A percentile compares a stretch with the other conserved stretches of the same genome.
Evolutionary conservation across 2,329 filamentous ascomycete species (phyloP).

Genomic region (Fusarium sp.): DNA sequence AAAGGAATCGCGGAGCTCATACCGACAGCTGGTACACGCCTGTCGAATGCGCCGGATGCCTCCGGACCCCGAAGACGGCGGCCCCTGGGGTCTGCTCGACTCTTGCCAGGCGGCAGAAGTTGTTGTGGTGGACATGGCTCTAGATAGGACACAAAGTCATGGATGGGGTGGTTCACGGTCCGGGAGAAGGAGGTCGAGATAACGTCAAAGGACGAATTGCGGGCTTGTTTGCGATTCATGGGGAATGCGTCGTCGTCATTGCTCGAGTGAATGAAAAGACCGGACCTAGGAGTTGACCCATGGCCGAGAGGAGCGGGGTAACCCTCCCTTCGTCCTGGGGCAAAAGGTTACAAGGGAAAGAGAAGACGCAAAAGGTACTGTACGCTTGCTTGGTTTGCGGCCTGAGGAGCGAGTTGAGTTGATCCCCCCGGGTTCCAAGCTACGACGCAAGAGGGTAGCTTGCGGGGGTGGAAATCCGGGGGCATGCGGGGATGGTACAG

Average conservation of each 20-base stretch:
- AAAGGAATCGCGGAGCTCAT: not conserved
- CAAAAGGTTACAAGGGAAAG: not conserved
- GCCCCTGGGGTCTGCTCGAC: not conserved
- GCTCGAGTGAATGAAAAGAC: not conserved
- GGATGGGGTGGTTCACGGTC: not conserved
- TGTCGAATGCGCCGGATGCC: constrained; percentile 25
- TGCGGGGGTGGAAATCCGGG: constrained; percentile 5
- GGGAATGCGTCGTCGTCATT: not conserved
- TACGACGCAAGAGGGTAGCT: not conserved
- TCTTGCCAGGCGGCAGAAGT: not conserved
- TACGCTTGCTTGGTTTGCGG: not conserved
- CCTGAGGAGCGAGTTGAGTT: not conserved
- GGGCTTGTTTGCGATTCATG: not conserved
- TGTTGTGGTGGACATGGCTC: constrained; percentile 1
- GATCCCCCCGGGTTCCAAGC: not conserved
- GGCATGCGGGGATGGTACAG: not conserved
- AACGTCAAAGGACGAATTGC: not conserved
- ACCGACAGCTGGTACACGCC: constrained; percentile 23
- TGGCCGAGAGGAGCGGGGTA: not conserved
- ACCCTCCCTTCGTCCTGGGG: not conserved
- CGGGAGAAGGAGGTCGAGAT: not conserved
- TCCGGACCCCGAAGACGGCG: not conserved
- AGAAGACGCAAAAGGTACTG: not conserved
- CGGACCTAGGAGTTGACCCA: not conserved
- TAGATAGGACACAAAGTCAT: not conserved